Base-by-base conservation (phyloP, 2,329 filamentous ascomycete genomes). In the Exophiala spinifera region DNA sequence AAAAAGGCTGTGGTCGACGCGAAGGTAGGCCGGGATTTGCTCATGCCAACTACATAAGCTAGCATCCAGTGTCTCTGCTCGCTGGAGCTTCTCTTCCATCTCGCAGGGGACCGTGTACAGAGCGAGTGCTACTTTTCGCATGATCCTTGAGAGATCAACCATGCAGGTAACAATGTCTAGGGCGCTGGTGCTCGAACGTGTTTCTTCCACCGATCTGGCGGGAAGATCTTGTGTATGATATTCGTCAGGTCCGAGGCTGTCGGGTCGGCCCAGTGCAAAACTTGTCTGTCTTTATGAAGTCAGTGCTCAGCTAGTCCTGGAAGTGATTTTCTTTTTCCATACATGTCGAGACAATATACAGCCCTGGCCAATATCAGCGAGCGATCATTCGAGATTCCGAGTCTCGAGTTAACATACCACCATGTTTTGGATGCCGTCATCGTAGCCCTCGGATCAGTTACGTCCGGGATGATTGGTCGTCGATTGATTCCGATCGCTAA, bases 401-500 rank as follows among this genome's bases (percentile, higher is more conserved):
- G 20, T 14, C 21, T 47, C 15, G 74, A 47, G 73, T n/a, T 74
- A 1, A 75, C 61, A 0, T 73, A 74, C 74, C 75, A 77, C 75
- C 75, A 77, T 1, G 75, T 77, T 47, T 71, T 70, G 3, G 73
- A 72, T 49, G 76, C 74, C 49, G 70, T 69, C 42, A 64, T 66
- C n/a, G 70, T 66, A 6, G 68, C 61, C 13, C 69, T 62, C 28
- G 70, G 69, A 13, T 63, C 64, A 3, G 65, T 49, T 1, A 71
- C 69, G 13, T 76, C 69, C 2, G 20, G 19, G 21, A 6, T 33
- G 7, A 50, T 23, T 1, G 56, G 37, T 10, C 23, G 23, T 7
- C 76, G 69, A 49, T 79, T 79, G 51, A 77, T 74, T 4, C 76
- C 76, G 50, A 75, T 75, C 1, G 76, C 73, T 11, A 79, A 62